Evolutionary conservation across 371 early-diverging fungal genomes (phyloP).

Genomic region (Mycotypha africana): DNA sequence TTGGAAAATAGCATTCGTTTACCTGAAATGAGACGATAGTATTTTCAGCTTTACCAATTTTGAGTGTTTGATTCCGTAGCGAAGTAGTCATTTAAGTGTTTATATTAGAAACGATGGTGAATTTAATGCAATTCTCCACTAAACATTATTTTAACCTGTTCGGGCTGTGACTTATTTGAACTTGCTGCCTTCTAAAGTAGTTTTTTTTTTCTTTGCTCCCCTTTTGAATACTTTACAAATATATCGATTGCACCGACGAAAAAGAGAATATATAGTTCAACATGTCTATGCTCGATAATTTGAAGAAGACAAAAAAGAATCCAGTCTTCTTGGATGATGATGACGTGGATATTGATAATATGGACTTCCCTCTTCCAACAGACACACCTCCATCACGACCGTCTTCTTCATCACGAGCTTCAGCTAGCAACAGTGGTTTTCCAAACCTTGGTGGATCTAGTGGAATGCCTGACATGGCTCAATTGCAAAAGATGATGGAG

Average conservation of each 20-base stretch:
- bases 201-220: no score
- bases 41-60: slow-evolving; percentile 38
- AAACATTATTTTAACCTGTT: no score
- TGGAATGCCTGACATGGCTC: slow-evolving; percentile 29
- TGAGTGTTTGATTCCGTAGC: slow-evolving; percentile 29
- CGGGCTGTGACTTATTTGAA: no score
- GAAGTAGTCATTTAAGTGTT: slow-evolving; percentile 17
- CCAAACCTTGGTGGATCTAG: background rate
- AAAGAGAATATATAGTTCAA: background rate
- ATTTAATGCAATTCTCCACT: no score
- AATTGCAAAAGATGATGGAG: slow-evolving; percentile 27
- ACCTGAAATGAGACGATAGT: slow-evolving; percentile 43
- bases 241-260: no score
- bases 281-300: slow-evolving; percentile 42
- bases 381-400: slow-evolving; percentile 17
- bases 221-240: no score
- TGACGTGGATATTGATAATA: slow-evolving; percentile 58
- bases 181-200: no score
- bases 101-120: no score
- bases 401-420: background rate
- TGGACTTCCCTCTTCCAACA: slow-evolving; percentile 61
- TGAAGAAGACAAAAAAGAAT: slow-evolving; percentile 37
- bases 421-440: no score
- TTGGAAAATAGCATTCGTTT: no score
- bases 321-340: slow-evolving; percentile 40